Base-by-base conservation (phyloP, 352 stramenopile genomes). In the Saprolegnia diclina region DNA sequence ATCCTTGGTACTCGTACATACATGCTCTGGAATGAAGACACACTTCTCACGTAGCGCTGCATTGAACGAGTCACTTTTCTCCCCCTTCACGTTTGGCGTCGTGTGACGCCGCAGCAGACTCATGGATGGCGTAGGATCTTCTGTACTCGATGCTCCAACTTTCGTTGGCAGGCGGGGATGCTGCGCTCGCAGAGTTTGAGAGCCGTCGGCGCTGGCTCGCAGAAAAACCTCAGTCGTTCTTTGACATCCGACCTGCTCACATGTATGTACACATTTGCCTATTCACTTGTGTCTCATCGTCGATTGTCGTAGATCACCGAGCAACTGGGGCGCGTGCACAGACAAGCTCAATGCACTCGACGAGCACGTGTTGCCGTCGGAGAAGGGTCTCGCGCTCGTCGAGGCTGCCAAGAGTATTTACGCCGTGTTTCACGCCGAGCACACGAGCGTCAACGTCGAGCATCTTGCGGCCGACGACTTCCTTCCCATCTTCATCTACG, bases 401-500 rank as follows among this genome's bases (percentile, higher is more conserved):
- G 77, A 87, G 38, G 80, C 88, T 0, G 83, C 83, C 24, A 83
- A 82, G 37, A 89, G 81, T 59, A 88, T 91, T 46, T 91, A 89
- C 62, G 78, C 87, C 35, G 87, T 82, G 0, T 79, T 88, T 42
- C 72, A 71, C 9, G 56, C 65, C 14, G 83, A 91, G 57, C 81
- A 90, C 46, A 59, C 59, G 14, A 56, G 53, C 6, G 65, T 69
- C 45, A 54, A 69, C 35, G 38, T n/a, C 21, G 26, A 18, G 6
- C 45, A 75, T 63, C 56, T 92, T 77, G 76, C 84, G 11, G 84
- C 84, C 0, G 84, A 90, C 45, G 84, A 92, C 50, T 92, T 90
- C 56, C 68, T 92, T 14, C 84, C 84, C 13, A 92, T 92, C 65
- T 90, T 91, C 64, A 92, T 92, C 42, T 90, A 83, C 40, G 71